Base-by-base conservation (phyloP, 2,329 filamentous ascomycete species). In the Coniochaeta sp. region DNA sequence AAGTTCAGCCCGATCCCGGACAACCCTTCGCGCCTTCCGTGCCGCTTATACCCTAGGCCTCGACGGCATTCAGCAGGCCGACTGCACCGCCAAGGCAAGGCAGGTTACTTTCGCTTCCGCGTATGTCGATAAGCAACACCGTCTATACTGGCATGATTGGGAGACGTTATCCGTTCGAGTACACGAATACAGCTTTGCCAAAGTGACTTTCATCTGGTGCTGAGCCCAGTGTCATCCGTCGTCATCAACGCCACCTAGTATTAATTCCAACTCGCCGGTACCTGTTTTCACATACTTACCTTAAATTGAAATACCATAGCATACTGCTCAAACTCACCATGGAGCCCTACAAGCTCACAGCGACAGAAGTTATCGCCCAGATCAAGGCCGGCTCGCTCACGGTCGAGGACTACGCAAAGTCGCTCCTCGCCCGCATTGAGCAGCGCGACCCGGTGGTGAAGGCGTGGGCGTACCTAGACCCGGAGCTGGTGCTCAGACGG, bases 401-500 rank as follows among this genome's bases (percentile, higher is more conserved):
- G 0, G 77, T 84, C 1, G 76, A 80, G 64, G 67, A 74, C 8
- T 83, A 83, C 64, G 79, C 77, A 2, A 70, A 69, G 32, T 77
- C 80, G 0, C 69, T 84, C 2, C 73, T 84, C 12, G 60, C 69
- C 0, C 77, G 74, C 16, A 80, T 83, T 57, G 66, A 75, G 34
- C 61, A 71, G 16, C 72, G 80, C 4, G 78, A 83, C 62, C 62
- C 69, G 9, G 65, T 70, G 0, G 76, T 83, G 8, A 75, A 79
- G 61, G 81, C 81, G 10, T 83, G 81, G 81, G 78, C 74, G 0
- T 75, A 79, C 60, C 70, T 82, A 3, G 71, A 79, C 62, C 73
- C 72, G 0, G 71, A 75, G 0, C 68, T 74, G n/a, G 77, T 85
- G 2, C 69, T 86, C 1, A 65, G 72, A 17, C 77, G 81, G 60